phyloP scores from a whole-genome alignment of 1,284 basidiomycete species.

The Tausonia pullulans region DNA sequence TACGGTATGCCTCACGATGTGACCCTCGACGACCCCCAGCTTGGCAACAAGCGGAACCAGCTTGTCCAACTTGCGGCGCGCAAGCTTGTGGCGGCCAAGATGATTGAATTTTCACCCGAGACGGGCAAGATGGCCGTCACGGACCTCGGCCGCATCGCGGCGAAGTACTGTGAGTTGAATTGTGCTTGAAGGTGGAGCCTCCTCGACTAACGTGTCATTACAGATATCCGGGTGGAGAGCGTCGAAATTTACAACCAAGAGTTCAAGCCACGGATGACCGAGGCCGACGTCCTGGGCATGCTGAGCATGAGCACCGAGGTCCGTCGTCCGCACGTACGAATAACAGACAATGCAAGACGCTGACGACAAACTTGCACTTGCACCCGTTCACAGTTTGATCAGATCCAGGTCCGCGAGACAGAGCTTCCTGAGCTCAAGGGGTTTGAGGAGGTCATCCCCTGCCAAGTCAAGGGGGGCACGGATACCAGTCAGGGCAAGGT shows the following conservation, averaged over 20 bases:
- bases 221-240: conserved; percentile 66
- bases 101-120: conserved; percentile 66
- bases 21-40: conserved; percentile 60
- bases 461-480: conserved; percentile 64
- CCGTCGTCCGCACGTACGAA: conserved; percentile 16
- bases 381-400: conserved; percentile 59
- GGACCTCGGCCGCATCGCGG: conserved; percentile 86
- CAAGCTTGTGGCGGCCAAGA: conserved; percentile 60
- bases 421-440: conserved; percentile 72
- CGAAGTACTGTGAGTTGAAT: conserved; percentile 57
- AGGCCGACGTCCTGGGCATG: conserved; percentile 82
- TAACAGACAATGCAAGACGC: background rate
- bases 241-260: conserved; percentile 80
- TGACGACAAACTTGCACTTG: too few relatives aligned
- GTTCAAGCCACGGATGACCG: conserved; percentile 77
- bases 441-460: conserved; percentile 52
- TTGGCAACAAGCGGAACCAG: conserved; percentile 61
- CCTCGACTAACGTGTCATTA: background rate
- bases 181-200: background rate
- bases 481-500: conserved; percentile 81
- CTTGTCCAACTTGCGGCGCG: conserved; percentile 62
- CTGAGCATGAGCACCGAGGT: conserved; percentile 87
- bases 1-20: conserved; percentile 81
- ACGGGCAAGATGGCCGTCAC: conserved; percentile 60
- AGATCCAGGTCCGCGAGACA: conserved; percentile 84